Percentiles rank a stretch among this genome's conserved stretches.
Evolutionary conservation across 352 stramenopile species (phyloP).

Genomic region (Pythium angustatum): DNA sequence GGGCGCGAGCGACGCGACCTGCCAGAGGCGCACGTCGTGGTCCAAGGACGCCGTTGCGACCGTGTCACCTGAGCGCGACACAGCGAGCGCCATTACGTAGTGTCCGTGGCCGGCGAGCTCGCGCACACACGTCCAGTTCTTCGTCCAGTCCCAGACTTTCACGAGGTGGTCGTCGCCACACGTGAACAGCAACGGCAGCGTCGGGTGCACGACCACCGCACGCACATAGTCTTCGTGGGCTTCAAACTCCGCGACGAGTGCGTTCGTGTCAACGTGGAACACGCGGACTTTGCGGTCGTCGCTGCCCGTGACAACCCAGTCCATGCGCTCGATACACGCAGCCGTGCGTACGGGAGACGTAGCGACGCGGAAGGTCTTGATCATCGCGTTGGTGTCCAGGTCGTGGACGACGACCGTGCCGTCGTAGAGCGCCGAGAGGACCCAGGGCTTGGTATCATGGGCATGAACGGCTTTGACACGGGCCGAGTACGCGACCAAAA

Average conservation of each 20-base stretch:
- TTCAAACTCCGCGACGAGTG: constrained; percentile 89
- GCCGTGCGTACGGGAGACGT: constrained; percentile 77
- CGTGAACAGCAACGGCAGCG: constrained; percentile 85
- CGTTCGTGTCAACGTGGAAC: constrained; percentile 95
- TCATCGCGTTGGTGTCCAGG: constrained; percentile 52
- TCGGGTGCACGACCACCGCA: constrained; percentile 84
- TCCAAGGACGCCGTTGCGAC: constrained; percentile 92
- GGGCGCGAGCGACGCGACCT: not conserved
- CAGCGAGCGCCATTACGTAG: constrained; percentile 88
- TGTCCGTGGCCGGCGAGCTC: constrained; percentile 74
- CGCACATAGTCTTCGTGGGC: constrained; percentile 96
- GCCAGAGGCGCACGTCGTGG: constrained; percentile 85
- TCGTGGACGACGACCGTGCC: constrained; percentile 94
- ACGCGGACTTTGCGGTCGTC: constrained; percentile 91
- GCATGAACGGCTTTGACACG: constrained; percentile 94
- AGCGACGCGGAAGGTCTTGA: constrained; percentile 91
- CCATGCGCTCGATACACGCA: constrained; percentile 83
- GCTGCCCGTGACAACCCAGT: constrained; percentile 85
- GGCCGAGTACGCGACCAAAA: constrained; percentile 47
- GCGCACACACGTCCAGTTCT: constrained; percentile 27
- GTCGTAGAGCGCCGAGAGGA: constrained; percentile 91
- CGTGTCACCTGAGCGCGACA: constrained; percentile 83
- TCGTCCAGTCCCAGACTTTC: constrained; percentile 92
- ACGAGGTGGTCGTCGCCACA: constrained; percentile 93
- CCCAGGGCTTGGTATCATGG: constrained; percentile 91